Percentiles rank a stretch among this genome's conserved stretches.
phyloP scores from a whole-genome alignment of 257 asterid species.

The Misopates orontium region DNA sequence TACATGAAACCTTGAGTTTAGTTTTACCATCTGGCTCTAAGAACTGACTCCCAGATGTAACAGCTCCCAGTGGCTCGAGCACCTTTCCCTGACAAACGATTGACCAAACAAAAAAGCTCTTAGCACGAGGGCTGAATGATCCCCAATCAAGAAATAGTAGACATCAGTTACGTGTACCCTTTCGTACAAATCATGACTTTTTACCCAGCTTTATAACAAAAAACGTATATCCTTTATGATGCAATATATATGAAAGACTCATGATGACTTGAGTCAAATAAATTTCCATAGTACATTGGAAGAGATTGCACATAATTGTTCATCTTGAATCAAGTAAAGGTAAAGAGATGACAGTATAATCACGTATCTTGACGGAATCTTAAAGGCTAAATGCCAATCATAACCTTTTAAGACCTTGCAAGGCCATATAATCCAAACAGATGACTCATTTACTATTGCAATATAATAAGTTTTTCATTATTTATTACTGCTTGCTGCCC shows the following conservation, averaged over 20 bases:
- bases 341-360: not conserved
- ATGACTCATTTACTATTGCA: conserved; percentile 4
- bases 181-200: conserved; percentile 1
- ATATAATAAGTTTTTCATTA: conserved; percentile 1
- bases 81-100: conserved; percentile 77
- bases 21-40: conserved; percentile 93
- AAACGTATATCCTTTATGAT: conserved; percentile 9
- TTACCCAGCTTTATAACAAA: conserved; percentile 1
- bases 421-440: not conserved
- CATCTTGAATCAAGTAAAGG: conserved; percentile 14
- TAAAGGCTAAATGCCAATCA: not conserved
- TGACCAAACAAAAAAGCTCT: conserved; percentile 21
- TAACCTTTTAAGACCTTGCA: conserved; percentile 23
- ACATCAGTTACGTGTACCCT: not conserved
- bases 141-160: conserved; percentile 12
- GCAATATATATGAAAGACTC: conserved; percentile 3
- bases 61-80: conserved; percentile 96
- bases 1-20: conserved; percentile 20
- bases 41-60: conserved; percentile 94
- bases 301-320: conserved; percentile 6
- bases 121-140: conserved; percentile 22
- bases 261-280: conserved; percentile 13
- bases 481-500: conserved; percentile 6
- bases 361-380: conserved; percentile 5
- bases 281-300: conserved; percentile 15